Base-by-base conservation (phyloP, 139 green algal species). In the Chlamydomonas urium region DNA sequence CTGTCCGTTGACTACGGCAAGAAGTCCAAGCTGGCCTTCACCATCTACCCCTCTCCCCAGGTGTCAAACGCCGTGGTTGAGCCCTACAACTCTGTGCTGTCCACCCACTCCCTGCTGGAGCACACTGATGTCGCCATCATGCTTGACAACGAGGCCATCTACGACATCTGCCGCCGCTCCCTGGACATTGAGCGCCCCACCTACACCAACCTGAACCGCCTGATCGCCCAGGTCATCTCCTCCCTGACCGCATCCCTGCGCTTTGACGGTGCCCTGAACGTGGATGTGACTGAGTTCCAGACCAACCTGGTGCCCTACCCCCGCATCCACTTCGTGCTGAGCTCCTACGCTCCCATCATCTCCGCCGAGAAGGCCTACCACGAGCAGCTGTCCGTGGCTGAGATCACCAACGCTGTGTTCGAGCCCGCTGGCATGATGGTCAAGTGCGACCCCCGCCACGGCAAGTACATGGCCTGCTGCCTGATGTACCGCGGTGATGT, bases 401-500 rank as follows among this genome's bases (percentile, higher is more conserved):
- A 98, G 91, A 97, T 98, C 85, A 98, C 94, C 83, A 97, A 97
- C 87, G 87, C 86, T 28, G 93, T 87, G 33, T 98, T 97, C 79
- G 93, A 98, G 92, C 93, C 93, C 67, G 84, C 86, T 36, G 90
- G 77, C 67, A 97, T 97, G 94, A 98, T 98, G 94, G 94, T 93
- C 83, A 98, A 98, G 91, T 96, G 93, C 83, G 93, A 97, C 82
- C 93, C 92, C 24, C 87, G 91, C 75, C 93, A 97, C 85, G 93
- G 87, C 78, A 96, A 97, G 92, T 98, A 98, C 89, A 98, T 98
- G 93, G 93, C 94, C 8, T 98, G 93, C 93, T 99, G 95, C 85
- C 87, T 99, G 56, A 98, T 99, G 94, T 99, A 98, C 93, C 90
- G 95, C 69, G 95, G 95, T 72, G 95, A 99, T 72, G 95, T 99